Evolutionary conservation across 2,329 filamentous ascomycete species (phyloP), one percentile per base, ranked within the genome.

Genomic region (Geosmithia flava): DNA sequence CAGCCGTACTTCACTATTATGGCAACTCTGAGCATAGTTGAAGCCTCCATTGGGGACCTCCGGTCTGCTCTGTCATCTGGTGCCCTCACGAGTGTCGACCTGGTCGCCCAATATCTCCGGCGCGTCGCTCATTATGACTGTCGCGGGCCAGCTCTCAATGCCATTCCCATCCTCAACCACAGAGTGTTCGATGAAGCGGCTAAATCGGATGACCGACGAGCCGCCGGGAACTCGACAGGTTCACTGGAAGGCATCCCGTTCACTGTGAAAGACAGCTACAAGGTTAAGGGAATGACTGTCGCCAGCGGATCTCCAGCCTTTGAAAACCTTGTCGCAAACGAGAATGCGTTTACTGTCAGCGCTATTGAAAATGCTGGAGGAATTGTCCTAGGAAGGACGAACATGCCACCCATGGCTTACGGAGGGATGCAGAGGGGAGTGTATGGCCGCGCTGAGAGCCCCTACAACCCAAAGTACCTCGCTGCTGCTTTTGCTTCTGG

Each of bases 231-330:
- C n/a, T n/a, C n/a, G 15, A 4, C 47, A 23, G n/a, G 29, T 7
- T 23, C 33, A 17, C 61, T 80, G 0, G 75, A 81, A 52, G 74
- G 77, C 1, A 76, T 81, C 7, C 75, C 76, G 0, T 79, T 68
- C 50, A 76, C 74, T 0, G 63, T 78, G 53, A 80, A 81, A 56
- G 76, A 81, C 54, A 73, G 67, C 53, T 79, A 73, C 62, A 76
- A 72, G 52, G 69, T 74, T 27, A 64, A 66, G 20, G 72, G 71
- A 1, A 68, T 79, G 65, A 76, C 68, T 0, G 70, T 73, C 2
- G 74, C 75, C 0, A 62, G 67, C 46, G 77, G 75, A 1, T 79
- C 75, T 0, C 72, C 73, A 2, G 77, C 76, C 0, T 75, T 81
- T 48, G 55, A 67, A 30, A 55, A 70, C 7, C 55, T 81, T 0